A percentile compares a stretch with the other conserved stretches of the same genome.
Evolutionary conservation across 495 filamentous ascomycete genomes (phyloP).

Genomic region (Penicilliopsis zonata): DNA sequence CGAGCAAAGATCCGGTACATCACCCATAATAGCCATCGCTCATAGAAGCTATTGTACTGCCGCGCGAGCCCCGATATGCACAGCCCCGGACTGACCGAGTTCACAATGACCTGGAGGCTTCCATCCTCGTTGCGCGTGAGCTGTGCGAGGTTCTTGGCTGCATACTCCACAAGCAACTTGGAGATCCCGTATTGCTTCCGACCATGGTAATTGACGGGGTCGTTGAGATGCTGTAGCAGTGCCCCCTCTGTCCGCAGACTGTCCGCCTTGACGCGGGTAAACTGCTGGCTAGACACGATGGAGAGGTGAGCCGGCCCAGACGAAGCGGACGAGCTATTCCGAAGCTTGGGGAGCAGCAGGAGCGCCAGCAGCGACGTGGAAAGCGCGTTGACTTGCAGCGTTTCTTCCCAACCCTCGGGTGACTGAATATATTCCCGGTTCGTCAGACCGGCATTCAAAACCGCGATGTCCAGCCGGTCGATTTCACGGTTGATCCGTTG

Average conservation of each 20-base stretch:
- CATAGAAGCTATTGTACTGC: conserved; percentile 25
- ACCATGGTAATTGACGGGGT: conserved; percentile 13
- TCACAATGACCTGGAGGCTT: conserved; percentile 29
- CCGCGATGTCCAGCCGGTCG: conserved; percentile 23
- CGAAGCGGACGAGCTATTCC: conserved; percentile 10
- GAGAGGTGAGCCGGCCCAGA: conserved; percentile 23
- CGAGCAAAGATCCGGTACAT: conserved; percentile 31
- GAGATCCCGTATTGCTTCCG: conserved; percentile 32
- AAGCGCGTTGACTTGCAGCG: conserved; percentile 47
- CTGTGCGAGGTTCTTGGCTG: conserved; percentile 22
- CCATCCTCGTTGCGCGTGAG: conserved; percentile 20
- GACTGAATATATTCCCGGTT: conserved; percentile 21
- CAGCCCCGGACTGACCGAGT: conserved; percentile 32
- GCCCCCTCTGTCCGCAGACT: conserved; percentile 18
- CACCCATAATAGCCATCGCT: conserved; percentile 23
- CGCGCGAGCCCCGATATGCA: conserved; percentile 28
- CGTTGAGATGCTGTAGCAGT: conserved; percentile 24
- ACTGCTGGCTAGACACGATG: conserved; percentile 31
- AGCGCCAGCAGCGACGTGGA: conserved; percentile 43
- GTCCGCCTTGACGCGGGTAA: conserved; percentile 22
- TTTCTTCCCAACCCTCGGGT: conserved; percentile 40
- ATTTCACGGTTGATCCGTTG: conserved; percentile 24
- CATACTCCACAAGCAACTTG: conserved; percentile 37
- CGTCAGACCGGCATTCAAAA: conserved; percentile 35
- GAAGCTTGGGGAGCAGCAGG: conserved; percentile 40